A percentile compares a stretch with the other conserved stretches of the same genome.
These are phyloP conservation scores for Maudiozyma humilis DNA, from an alignment of 1,139 yeast species.

Conservation along the genomic window DNA sequence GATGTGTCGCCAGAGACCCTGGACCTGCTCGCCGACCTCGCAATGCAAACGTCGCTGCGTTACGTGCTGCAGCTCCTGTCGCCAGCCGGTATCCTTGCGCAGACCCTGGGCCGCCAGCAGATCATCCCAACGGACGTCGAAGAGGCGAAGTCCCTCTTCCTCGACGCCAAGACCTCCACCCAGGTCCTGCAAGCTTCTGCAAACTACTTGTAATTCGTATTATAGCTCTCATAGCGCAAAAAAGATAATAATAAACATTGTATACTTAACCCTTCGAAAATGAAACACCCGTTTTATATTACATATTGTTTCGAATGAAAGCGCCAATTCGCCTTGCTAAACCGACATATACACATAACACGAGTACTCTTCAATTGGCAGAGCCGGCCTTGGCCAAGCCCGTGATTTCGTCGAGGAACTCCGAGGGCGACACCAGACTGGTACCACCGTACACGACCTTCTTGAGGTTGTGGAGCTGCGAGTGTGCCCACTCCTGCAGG, in stretches of 20 bases:
- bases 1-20: conserved; percentile 60
- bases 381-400: conserved; percentile 36
- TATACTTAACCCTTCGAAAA: not conserved
- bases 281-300: no score
- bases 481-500: conserved; percentile 77
- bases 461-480: conserved; percentile 32
- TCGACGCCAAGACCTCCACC: conserved; percentile 84
- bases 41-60: conserved; percentile 71
- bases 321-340: no score
- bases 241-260: not conserved
- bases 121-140: conserved; percentile 66
- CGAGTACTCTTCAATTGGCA: not conserved
- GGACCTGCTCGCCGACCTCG: conserved; percentile 61
- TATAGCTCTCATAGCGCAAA: not conserved
- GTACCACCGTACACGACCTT: conserved; percentile 85
- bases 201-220: conserved; percentile 22
- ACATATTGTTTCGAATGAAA: no score
- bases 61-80: conserved; percentile 86
- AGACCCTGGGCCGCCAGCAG: conserved; percentile 63
- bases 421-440: conserved; percentile 64
- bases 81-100: conserved; percentile 80
- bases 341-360: no score
- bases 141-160: conserved; percentile 76
- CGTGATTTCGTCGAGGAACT: conserved; percentile 67
- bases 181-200: conserved; percentile 49